These are phyloP conservation scores for Rhododendron henanense DNA, from an alignment of 148 eudicot species.

Conservation along the genomic window DNA sequence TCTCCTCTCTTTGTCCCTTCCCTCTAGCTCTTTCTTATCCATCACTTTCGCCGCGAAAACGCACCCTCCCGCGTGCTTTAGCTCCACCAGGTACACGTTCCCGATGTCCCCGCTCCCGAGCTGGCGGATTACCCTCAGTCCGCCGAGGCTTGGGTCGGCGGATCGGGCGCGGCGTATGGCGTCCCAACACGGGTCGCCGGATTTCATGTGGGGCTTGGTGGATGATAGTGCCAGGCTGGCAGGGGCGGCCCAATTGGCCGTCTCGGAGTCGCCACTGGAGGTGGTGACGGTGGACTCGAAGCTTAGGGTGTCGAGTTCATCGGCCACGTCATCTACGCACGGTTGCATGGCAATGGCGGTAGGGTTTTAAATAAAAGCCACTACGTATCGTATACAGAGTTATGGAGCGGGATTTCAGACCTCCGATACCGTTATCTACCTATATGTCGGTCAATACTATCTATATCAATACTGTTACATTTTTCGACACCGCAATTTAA, in stretches of 20 bases:
- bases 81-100: conserved; percentile 66
- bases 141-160: conserved; percentile 32
- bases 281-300: conserved; percentile 36
- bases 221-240: conserved; percentile 25
- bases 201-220: conserved; percentile 17
- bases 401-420: too few relatives aligned
- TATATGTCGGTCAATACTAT: too few relatives aligned
- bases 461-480: too few relatives aligned
- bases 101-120: conserved; percentile 97
- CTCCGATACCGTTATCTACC: too few relatives aligned
- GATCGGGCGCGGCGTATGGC: conserved; percentile 28
- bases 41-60: conserved; percentile 84
- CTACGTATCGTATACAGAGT: too few relatives aligned
- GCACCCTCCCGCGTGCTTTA: conserved; percentile 31
- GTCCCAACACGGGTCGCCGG: conserved; percentile 40
- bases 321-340: conserved; percentile 47
- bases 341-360: conserved; percentile 31
- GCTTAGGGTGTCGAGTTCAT: conserved; percentile 68
- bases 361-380: too few relatives aligned
- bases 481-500: too few relatives aligned
- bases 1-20: conserved; percentile 68
- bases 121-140: conserved; percentile 59
- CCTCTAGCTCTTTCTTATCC: conserved; percentile 63
- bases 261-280: conserved; percentile 46
- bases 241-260: conserved; percentile 40